Percentiles rank a stretch among this genome's conserved stretches.
Conservation (phyloP, 2,329 filamentous ascomycete genomes). For the Canariomyces notabilis region DNA sequence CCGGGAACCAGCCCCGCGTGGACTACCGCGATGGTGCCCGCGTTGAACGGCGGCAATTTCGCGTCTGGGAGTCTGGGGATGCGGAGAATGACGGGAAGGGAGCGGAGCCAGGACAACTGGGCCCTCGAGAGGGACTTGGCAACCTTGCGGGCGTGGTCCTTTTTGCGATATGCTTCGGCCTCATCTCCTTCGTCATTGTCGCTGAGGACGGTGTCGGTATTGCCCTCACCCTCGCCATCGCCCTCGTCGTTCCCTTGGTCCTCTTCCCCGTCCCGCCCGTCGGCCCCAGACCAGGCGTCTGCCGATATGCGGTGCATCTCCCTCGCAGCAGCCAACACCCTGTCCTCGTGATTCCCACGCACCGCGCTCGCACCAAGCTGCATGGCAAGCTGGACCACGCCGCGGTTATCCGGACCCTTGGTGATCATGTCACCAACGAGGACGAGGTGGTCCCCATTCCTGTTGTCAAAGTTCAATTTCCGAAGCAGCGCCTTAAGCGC, state of each 20-base stretch:
- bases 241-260: slow-evolving; percentile 11
- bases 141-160: slow-evolving; percentile 35
- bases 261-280: slow-evolving; percentile 11
- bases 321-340: slow-evolving; percentile 63
- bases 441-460: slow-evolving; percentile 65
- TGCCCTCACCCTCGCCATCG: too few species aligned
- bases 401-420: slow-evolving; percentile 79
- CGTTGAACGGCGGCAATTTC: slow-evolving; percentile 23
- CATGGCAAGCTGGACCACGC: slow-evolving; percentile 72
- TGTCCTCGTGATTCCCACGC: slow-evolving; percentile 89
- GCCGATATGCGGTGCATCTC: slow-evolving; percentile 20
- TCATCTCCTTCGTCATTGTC: too few species aligned
- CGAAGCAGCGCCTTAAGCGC: slow-evolving; percentile 62
- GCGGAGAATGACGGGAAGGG: slow-evolving; percentile 72
- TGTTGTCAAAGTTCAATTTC: slow-evolving; percentile 56
- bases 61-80: slow-evolving; percentile 58
- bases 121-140: slow-evolving; percentile 48
- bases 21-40: slow-evolving; percentile 61
- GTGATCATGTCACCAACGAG: slow-evolving; percentile 74
- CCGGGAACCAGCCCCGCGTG: slow-evolving; percentile 83
- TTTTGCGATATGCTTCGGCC: background rate
- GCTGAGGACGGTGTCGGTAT: too few species aligned
- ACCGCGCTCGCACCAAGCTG: slow-evolving; percentile 71
- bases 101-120: slow-evolving; percentile 64
- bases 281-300: slow-evolving; percentile 1